These are phyloP conservation scores for Candida gorgasii DNA, from an alignment of 805 yeast genomes.

Conservation along the genomic window DNA sequence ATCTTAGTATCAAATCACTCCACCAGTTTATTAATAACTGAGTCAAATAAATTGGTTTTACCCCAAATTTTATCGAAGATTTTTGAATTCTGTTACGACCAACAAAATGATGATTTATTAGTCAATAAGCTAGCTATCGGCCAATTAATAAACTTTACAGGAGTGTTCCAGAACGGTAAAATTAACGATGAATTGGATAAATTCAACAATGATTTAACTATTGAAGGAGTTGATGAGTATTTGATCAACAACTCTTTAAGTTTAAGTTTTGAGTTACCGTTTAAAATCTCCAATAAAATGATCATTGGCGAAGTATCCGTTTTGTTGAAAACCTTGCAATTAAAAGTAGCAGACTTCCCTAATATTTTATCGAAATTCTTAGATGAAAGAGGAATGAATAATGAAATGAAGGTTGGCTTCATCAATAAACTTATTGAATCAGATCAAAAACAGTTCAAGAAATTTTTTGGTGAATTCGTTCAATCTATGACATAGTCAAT, in stretches of 20 bases:
- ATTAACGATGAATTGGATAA: conserved; percentile 64
- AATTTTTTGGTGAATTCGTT: conserved; percentile 56
- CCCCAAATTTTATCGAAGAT: conserved; percentile 63
- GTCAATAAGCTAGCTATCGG: conserved; percentile 69
- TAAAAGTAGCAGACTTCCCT: conserved; percentile 43
- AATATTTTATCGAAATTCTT: conserved; percentile 54
- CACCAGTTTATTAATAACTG: conserved; percentile 73
- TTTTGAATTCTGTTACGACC: conserved; percentile 63
- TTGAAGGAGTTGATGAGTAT: conserved; percentile 72
- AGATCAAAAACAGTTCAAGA: conserved; percentile 67
- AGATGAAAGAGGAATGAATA: conserved; percentile 57
- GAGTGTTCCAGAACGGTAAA: conserved; percentile 66
- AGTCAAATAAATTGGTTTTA: conserved; percentile 60
- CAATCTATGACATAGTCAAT: not conserved
- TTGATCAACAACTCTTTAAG: conserved; percentile 68
- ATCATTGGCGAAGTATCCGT: conserved; percentile 74
- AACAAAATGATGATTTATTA: conserved; percentile 31
- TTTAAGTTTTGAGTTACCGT: conserved; percentile 76
- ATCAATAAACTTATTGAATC: conserved; percentile 55
- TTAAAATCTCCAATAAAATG: conserved; percentile 63
- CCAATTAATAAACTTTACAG: conserved; percentile 63
- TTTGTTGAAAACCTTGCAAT: conserved; percentile 62
- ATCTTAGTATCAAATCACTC: conserved; percentile 74
- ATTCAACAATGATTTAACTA: conserved; percentile 46
- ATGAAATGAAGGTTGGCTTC: conserved; percentile 59